Evolutionary conservation across 78 protist genomes (phyloP).

Genomic region (Anaeramoeba flamelloides): DNA sequence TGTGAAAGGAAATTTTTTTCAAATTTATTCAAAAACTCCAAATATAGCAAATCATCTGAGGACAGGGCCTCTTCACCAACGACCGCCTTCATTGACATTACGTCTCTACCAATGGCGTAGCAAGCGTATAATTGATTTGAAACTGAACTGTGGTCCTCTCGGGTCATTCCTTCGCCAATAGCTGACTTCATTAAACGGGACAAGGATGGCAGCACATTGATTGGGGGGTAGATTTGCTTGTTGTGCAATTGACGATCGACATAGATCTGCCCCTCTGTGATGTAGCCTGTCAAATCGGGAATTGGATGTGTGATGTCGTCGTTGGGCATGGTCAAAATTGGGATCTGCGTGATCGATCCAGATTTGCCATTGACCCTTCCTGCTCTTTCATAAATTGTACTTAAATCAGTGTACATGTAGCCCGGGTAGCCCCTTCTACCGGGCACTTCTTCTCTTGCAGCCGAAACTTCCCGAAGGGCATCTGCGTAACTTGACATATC

Average conservation of each 20-base stretch:
- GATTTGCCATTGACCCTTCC: constrained; percentile 92
- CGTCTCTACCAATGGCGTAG: constrained; percentile 97
- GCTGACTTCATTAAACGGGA: constrained; percentile 98
- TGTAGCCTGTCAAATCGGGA: constrained; percentile 98
- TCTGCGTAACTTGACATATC: constrained; percentile 99
- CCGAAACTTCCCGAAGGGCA: constrained; percentile 94
- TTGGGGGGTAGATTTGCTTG: constrained; percentile 88
- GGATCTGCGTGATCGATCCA: constrained; percentile 99
- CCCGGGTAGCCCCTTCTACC: constrained; percentile 99
- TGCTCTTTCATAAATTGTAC: constrained; percentile 98
- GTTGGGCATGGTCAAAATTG: constrained; percentile 92
- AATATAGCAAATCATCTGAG: constrained; percentile 75
- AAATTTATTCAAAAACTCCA: constrained; percentile 89
- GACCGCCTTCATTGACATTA: constrained; percentile 97
- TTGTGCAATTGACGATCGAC: constrained; percentile 92
- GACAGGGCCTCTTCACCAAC: constrained; percentile 98
- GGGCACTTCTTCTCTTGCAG: constrained; percentile 73
- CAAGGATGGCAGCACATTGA: constrained; percentile 97
- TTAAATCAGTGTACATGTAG: constrained; percentile 99
- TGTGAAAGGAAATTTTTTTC: constrained; percentile 87
- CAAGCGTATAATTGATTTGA: constrained; percentile 97
- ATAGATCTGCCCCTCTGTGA: constrained; percentile 99
- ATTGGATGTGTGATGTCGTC: constrained; percentile 97
- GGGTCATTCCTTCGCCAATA: constrained; percentile 85
- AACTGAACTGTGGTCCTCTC: constrained; percentile 89